These are phyloP conservation scores for Pouteria campechiana DNA, from an alignment of 179 eudicot species.

Conservation along the genomic window DNA sequence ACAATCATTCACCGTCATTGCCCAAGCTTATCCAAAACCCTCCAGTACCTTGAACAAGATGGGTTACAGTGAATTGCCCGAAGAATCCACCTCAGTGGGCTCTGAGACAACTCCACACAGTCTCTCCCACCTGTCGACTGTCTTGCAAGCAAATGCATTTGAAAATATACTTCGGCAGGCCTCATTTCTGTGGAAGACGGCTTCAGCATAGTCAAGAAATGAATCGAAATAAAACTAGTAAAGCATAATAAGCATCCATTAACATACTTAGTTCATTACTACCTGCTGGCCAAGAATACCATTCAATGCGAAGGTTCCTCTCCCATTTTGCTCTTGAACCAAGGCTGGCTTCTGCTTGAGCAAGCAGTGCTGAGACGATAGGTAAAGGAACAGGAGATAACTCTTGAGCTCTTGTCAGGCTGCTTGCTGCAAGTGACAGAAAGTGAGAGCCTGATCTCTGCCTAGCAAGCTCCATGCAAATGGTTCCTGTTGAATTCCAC, in stretches of 20 bases:
- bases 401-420: conserved; percentile 66
- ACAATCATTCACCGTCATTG: no score
- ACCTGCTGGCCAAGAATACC: conserved; percentile 94
- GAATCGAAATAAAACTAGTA: background rate
- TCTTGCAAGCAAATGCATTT: conserved; percentile 73
- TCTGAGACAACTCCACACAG: conserved; percentile 16
- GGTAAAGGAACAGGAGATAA: conserved; percentile 43
- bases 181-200: conserved; percentile 51
- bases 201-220: no score
- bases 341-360: conserved; percentile 93
- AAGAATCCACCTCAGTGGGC: conserved; percentile 48
- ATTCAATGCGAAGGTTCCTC: conserved; percentile 52
- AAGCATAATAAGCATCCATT: background rate
- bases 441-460: conserved; percentile 39
- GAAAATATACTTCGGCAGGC: conserved; percentile 76
- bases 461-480: conserved; percentile 81
- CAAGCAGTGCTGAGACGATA: conserved; percentile 52
- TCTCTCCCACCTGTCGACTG: conserved; percentile 16
- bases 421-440: conserved; percentile 45
- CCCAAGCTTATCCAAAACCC: conserved; percentile 26
- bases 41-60: conserved; percentile 80
- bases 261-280: background rate
- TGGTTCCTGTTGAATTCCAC: no score
- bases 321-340: conserved; percentile 77
- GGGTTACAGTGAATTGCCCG: conserved; percentile 83